phyloP scores from a whole-genome alignment of 306 rosid species.

The Lathyrus aphaca region DNA sequence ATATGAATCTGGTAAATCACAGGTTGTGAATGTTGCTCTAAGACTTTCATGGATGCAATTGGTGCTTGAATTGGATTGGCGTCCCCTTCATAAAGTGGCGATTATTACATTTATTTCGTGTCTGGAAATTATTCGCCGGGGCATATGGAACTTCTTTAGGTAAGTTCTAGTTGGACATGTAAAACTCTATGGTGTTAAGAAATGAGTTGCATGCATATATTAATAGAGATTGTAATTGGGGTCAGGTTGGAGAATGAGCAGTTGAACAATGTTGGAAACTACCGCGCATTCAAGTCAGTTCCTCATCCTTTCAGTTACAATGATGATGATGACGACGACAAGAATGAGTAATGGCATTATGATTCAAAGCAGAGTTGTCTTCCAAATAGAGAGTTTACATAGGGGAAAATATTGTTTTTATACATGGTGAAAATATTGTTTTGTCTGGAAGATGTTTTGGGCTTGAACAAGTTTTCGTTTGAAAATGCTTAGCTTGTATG shows the following conservation, averaged over 20 bases:
- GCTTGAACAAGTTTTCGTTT: too few species aligned
- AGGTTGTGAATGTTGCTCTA: constrained; percentile 56
- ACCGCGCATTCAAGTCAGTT: constrained; percentile 66
- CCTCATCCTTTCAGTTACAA: constrained; percentile 69
- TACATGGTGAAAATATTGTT: too few species aligned
- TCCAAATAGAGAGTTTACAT: too few species aligned
- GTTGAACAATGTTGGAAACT: constrained; percentile 73
- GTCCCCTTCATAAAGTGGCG: constrained; percentile 50
- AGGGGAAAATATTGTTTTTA: too few species aligned
- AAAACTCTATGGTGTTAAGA: neutral
- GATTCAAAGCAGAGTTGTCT: neutral
- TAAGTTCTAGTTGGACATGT: constrained; percentile 10
- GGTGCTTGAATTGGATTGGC: constrained; percentile 58
- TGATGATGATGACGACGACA: constrained; percentile 42
- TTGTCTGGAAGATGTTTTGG: too few species aligned
- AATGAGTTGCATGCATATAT: neutral
- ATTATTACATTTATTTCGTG: constrained; percentile 48
- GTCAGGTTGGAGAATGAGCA: constrained; percentile 75
- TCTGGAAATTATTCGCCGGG: constrained; percentile 70
- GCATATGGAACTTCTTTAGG: constrained; percentile 87
- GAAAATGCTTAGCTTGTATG: too few species aligned
- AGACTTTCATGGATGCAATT: constrained; percentile 69
- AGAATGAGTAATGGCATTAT: constrained; percentile 42
- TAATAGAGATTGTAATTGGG: constrained; percentile 7
- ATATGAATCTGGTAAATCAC: constrained; percentile 2